Base-by-base conservation (phyloP, 2,329 filamentous ascomycete species). In the Rutstroemia sp. region DNA sequence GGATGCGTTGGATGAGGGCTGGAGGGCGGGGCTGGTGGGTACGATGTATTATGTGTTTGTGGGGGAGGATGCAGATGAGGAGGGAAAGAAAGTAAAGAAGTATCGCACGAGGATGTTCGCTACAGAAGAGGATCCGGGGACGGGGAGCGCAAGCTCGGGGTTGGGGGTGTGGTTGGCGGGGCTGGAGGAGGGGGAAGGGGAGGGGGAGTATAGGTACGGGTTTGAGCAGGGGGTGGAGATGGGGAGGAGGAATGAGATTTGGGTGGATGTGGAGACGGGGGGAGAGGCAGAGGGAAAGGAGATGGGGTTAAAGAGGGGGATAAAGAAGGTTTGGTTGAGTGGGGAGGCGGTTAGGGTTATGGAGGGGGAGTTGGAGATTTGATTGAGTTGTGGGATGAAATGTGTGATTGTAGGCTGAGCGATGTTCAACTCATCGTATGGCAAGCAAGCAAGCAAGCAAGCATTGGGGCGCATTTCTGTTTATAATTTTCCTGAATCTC, bases 201-300 rank as follows among this genome's bases (percentile, higher is more conserved):
- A 62, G 34, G 61, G 66, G 46, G 70, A 68, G 51, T 83, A 79
- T 61, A 58, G 8, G 6, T 65, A 54, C 58, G 72, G 76, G 57
- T 71, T 87, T 60, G 79, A 79, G 58, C 85, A 88, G 71, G 85
- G 84, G 0, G 81, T 86, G 9, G 84, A 88, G 71, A 86, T 87
- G 79, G 83, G 82, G 44, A 62, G 56, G 44, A 44, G 39, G 27
- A 66, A 64, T 59, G 54, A 65, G n/a, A 67, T 66, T 52, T 46
- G 25, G 19, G 64, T 65, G 3, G 61, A 65, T 44, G 65, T 66
- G 45, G 59, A 45, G 34, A 52, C 42, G 34, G 39, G 38, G 14
- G 56, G 49, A 4, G 53, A 51, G 23, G 61, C n/a, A n/a, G n/a
- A n/a, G n/a, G n/a, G n/a, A n/a, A n/a, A 5, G 23, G 23, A 4